phyloP scores from a whole-genome alignment of 2,329 filamentous ascomycete genomes.

The Colletotrichum orbiculare region DNA sequence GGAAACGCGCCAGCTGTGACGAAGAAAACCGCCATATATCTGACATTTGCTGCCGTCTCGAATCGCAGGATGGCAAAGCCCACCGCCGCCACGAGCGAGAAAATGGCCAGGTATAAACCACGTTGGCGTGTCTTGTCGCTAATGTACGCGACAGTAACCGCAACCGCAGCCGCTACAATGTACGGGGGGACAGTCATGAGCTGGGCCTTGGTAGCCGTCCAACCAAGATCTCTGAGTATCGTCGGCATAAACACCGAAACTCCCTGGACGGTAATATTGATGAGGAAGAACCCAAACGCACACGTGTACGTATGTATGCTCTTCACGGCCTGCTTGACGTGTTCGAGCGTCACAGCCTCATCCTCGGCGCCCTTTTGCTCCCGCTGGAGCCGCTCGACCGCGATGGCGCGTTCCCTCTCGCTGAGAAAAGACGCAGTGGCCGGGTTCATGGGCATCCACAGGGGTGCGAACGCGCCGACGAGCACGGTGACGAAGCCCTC shows the following conservation, averaged over 20 bases:
- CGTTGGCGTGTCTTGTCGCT: conserved; percentile 52
- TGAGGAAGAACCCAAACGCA: conserved; percentile 67
- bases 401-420: conserved; percentile 64
- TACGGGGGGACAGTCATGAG: conserved; percentile 59
- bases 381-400: conserved; percentile 59
- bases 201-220: conserved; percentile 52
- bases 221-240: conserved; percentile 56
- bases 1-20: conserved; percentile 67
- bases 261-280: conserved; percentile 70
- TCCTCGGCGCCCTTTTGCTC: conserved; percentile 56
- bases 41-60: conserved; percentile 52
- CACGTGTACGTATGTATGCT: conserved; percentile 71
- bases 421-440: conserved; percentile 60
- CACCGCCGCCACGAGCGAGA: conserved; percentile 55
- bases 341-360: conserved; percentile 58
- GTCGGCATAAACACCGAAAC: conserved; percentile 62
- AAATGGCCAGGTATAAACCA: conserved; percentile 53
- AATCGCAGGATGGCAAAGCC: conserved; percentile 65
- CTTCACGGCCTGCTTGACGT: conserved; percentile 62
- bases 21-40: conserved; percentile 65
- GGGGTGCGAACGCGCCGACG: conserved; percentile 58
- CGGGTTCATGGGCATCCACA: conserved; percentile 63
- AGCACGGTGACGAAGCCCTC: conserved; percentile 66
- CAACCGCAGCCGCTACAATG: conserved; percentile 51
- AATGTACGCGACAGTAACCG: conserved; percentile 51